Percentiles rank a stretch among this genome's conserved stretches.
Conservation (phyloP, 768 basidiomycete genomes). For the Hygrocybe coccinea region DNA sequence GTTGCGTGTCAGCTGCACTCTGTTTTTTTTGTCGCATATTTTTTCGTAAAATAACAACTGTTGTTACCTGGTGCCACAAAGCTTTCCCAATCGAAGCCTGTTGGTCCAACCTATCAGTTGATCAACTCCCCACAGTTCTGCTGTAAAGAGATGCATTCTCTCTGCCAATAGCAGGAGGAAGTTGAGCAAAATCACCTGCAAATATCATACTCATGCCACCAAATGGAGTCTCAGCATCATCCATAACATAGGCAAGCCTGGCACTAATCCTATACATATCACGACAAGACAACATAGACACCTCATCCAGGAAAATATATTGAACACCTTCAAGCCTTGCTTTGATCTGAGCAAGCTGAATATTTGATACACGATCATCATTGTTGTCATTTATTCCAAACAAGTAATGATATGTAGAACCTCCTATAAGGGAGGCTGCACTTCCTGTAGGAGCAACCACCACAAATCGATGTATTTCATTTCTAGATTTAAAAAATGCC, state of each 20-base stretch:
- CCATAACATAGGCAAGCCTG: conserved; percentile 20
- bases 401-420: conserved; percentile 24
- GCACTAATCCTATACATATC: conserved; percentile 30
- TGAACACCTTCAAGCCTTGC: conserved; percentile 22
- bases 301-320: conserved; percentile 39
- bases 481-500: conserved; percentile 18
- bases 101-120: conserved; percentile 10
- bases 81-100: conserved; percentile 21
- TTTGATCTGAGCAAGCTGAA: conserved; percentile 8
- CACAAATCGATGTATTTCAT: conserved; percentile 25
- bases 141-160: conserved; percentile 17
- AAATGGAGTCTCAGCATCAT: conserved; percentile 21
- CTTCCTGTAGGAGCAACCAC: conserved; percentile 26
- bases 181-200: conserved; percentile 37
- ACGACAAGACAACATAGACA: conserved; percentile 38
- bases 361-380: neutral
- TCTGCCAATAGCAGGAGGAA: conserved; percentile 20
- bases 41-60: conserved; percentile 28
- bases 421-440: conserved; percentile 22
- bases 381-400: conserved; percentile 6
- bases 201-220: conserved; percentile 36
- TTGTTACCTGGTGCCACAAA: conserved; percentile 30
- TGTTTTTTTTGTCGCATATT: conserved; percentile 29
- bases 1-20: conserved; percentile 10
- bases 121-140: conserved; percentile 1